phyloP scores from a whole-genome alignment of 768 basidiomycete species.

The Lepiota venenata region DNA sequence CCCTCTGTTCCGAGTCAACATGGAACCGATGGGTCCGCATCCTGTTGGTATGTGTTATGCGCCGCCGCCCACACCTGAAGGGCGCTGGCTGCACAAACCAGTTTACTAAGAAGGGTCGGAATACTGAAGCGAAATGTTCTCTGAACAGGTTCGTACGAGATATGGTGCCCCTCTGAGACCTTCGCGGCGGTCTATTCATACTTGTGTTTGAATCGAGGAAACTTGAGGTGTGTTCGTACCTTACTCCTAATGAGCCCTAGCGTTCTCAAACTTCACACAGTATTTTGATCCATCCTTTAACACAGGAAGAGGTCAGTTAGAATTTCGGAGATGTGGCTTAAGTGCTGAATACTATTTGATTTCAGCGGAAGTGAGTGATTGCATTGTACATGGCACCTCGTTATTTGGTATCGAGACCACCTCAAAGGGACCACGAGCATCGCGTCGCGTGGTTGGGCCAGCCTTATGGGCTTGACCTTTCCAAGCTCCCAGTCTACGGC shows the following conservation, averaged over 20 bases:
- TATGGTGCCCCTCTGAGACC: constrained; percentile 75
- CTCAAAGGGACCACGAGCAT: constrained; percentile 62
- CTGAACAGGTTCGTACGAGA: constrained; percentile 68
- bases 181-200: constrained; percentile 79
- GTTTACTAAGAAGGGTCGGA: background rate
- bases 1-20: constrained; percentile 70
- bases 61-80: background rate
- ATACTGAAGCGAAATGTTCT: background rate
- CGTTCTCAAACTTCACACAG: constrained; percentile 31
- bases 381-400: background rate
- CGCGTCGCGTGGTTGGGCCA: constrained; percentile 75
- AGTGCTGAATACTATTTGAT: background rate
- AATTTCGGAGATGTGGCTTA: constrained; percentile 5
- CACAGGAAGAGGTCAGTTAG: constrained; percentile 58
- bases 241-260: background rate
- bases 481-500: constrained; percentile 45
- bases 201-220: constrained; percentile 61
- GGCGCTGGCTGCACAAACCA: background rate
- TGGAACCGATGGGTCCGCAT: constrained; percentile 68
- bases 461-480: constrained; percentile 63
- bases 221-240: constrained; percentile 50
- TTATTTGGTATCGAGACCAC: background rate
- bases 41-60: constrained; percentile 53
- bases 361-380: constrained; percentile 46
- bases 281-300: constrained; percentile 72